Percentiles rank a stretch among this genome's conserved stretches.
Evolutionary conservation across 768 basidiomycete genomes (phyloP).

Genomic region (Suillus luteus): DNA sequence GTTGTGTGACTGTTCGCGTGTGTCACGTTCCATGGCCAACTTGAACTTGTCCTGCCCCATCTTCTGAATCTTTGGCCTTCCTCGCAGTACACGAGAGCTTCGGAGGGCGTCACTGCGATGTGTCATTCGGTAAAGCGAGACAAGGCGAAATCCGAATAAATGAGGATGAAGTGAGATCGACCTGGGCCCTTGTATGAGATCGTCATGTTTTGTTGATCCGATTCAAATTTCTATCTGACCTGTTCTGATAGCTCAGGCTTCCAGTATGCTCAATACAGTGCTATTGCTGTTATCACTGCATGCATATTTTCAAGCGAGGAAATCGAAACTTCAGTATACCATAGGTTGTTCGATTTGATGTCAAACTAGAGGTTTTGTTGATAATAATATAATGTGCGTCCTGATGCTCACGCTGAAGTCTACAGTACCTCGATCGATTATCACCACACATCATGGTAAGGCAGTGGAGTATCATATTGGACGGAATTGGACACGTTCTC

Average conservation of each 20-base stretch:
- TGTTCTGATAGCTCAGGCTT: not conserved
- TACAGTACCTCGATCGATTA: not conserved
- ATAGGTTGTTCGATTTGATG: not conserved
- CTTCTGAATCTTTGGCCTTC: no score
- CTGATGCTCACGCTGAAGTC: not conserved
- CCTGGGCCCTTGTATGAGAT: not conserved
- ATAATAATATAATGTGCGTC: not conserved
- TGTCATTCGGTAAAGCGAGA: not conserved
- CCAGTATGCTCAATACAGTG: not conserved
- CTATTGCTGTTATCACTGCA: not conserved
- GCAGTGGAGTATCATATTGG: not conserved
- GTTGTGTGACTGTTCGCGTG: slow-evolving; percentile 8
- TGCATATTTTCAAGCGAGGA: not conserved
- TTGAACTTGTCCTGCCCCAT: not conserved
- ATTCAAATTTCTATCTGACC: not conserved
- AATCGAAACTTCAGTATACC: not conserved
- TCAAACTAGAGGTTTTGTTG: not conserved
- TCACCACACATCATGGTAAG: not conserved
- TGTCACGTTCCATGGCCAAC: slow-evolving; percentile 5
- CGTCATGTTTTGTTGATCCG: not conserved
- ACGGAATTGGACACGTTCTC: not conserved
- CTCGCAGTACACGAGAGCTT: not conserved
- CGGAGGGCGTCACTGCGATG: not conserved
- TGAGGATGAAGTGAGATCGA: not conserved
- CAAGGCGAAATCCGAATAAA: not conserved